phyloP scores from a whole-genome alignment of 2,329 filamentous ascomycete species.

The Fusarium solani-melongenae region DNA sequence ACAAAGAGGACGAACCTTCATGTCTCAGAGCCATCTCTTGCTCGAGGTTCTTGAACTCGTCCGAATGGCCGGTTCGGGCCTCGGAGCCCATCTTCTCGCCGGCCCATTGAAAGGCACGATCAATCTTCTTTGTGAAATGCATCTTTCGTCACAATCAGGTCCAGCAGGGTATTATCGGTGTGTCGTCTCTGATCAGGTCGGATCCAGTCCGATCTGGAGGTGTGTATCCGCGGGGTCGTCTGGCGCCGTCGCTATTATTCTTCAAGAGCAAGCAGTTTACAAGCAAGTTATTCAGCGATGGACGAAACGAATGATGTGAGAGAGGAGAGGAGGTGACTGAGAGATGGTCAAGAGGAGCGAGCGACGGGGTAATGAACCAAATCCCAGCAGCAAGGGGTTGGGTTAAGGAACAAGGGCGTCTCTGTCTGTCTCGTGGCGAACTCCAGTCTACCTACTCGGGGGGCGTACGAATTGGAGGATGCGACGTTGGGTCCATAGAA shows the following conservation, averaged over 20 bases:
- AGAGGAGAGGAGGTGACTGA: not conserved
- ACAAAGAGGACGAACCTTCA: slow-evolving; percentile 71
- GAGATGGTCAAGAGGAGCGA: slow-evolving; percentile 23
- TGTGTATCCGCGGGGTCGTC: slow-evolving; percentile 20
- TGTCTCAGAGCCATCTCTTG: slow-evolving; percentile 89
- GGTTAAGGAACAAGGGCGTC: slow-evolving; percentile 35
- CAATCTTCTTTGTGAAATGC: slow-evolving; percentile 84
- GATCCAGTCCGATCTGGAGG: slow-evolving; percentile 39
- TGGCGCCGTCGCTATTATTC: slow-evolving; percentile 20
- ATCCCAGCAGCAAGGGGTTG: slow-evolving; percentile 34
- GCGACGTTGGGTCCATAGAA: slow-evolving; percentile 21
- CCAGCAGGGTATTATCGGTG: not conserved
- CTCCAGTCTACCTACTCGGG: slow-evolving; percentile 8
- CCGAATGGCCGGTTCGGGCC: slow-evolving; percentile 84
- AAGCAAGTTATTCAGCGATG: not conserved
- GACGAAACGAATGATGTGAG: slow-evolving; percentile 14
- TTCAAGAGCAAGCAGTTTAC: slow-evolving; percentile 6
- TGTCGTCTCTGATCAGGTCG: slow-evolving; percentile 15
- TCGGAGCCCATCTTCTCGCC: slow-evolving; percentile 96
- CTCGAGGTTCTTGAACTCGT: slow-evolving; percentile 92
- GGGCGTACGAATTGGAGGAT: slow-evolving; percentile 31
- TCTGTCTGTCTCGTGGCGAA: slow-evolving; percentile 35
- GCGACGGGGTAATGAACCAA: slow-evolving; percentile 42
- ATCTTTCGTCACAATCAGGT: slow-evolving; percentile 48
- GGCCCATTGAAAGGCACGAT: slow-evolving; percentile 97